Conservation (phyloP, 2,329 filamentous ascomycete species). For the Diaporthe destruens region DNA sequence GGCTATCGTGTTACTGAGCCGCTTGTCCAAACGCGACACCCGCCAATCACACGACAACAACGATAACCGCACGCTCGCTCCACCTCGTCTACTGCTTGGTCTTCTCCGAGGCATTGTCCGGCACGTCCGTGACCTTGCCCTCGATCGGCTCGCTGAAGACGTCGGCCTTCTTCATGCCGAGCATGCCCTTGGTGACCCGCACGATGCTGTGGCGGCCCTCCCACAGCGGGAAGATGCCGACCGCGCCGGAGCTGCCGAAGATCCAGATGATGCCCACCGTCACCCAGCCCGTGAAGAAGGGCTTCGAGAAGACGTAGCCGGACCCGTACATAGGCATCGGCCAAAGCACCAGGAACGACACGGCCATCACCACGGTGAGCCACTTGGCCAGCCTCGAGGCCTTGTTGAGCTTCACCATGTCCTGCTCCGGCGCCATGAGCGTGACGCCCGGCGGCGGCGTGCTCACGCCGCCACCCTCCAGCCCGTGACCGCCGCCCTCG, state of each 20-base stretch:
- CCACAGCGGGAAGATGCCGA: slow-evolving; percentile 85
- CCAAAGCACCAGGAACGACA: slow-evolving; percentile 85
- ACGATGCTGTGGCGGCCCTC: slow-evolving; percentile 69
- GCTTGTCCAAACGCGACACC: background rate
- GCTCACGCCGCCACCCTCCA: background rate
- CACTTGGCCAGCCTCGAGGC: slow-evolving; percentile 49
- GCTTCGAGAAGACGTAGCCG: slow-evolving; percentile 83
- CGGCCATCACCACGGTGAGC: slow-evolving; percentile 47
- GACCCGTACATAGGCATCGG: slow-evolving; percentile 92
- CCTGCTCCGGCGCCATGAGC: slow-evolving; percentile 3
- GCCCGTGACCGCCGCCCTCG: background rate
- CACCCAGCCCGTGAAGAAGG: slow-evolving; percentile 87
- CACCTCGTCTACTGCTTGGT: background rate
- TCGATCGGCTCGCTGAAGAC: slow-evolving; percentile 3
- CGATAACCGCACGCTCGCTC: background rate
- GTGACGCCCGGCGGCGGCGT: background rate
- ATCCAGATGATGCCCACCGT: slow-evolving; percentile 84
- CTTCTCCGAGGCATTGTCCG: background rate
- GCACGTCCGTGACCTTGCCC: background rate
- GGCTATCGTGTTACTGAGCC: background rate
- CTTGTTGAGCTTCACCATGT: slow-evolving; percentile 52
- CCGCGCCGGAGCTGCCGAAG: slow-evolving; percentile 77
- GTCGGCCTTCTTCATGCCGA: slow-evolving; percentile 1
- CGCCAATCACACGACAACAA: background rate
- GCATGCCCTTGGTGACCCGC: slow-evolving; percentile 1